Evolutionary conservation across 176 grass and related monocot species (phyloP), one percentile per base, ranked within the genome.

Genomic region (Cenchrus americanus): DNA sequence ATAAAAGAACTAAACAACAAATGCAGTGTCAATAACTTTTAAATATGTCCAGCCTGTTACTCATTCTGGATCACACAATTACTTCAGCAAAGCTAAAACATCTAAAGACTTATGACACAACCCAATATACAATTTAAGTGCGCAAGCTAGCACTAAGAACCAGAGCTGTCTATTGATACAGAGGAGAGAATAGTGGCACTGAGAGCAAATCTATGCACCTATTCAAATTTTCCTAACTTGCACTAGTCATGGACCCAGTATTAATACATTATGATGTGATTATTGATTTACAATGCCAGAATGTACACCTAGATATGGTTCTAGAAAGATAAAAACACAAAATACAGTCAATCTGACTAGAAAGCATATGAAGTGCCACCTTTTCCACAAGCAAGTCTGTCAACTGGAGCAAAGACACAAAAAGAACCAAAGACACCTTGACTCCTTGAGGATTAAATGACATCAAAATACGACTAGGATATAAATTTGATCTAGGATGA

Each of bases 31-130:
- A 53, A 14, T 26, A 55, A 44, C 5, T 70, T 70, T 13, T 5
- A 85, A 85, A 62, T 69, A 41, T 84, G 17, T 8, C 64, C 22
- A 76, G 9, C 14, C 14, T 47, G n/a, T 52, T 50, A 70, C 50
- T 81, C 17, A 62, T 51, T 77, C 34, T 71, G 18, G 44, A 34
- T 40, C 63, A 52, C 19, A 74, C 55, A 40, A 73, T 62, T 30
- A 62, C 18, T 8, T 7, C 23, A 66, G 67, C n/a, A 66, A 77
- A 44, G n/a, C 46, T 52, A 66, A 77, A 70, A 43, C 26, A 34
- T 76, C 19, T 55, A 59, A 37, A 37, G 27, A 81, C 17, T 27
- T 59, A 79, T 88, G 37, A 53, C 14, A 71, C 4, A 88, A 73
- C 66, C 23, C 21, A 54, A 13, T 64, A 58, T 23, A 79, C 6